Evolutionary conservation across 73 alveolate genomes (phyloP).

Genomic region (Paramecium primaurelia): DNA sequence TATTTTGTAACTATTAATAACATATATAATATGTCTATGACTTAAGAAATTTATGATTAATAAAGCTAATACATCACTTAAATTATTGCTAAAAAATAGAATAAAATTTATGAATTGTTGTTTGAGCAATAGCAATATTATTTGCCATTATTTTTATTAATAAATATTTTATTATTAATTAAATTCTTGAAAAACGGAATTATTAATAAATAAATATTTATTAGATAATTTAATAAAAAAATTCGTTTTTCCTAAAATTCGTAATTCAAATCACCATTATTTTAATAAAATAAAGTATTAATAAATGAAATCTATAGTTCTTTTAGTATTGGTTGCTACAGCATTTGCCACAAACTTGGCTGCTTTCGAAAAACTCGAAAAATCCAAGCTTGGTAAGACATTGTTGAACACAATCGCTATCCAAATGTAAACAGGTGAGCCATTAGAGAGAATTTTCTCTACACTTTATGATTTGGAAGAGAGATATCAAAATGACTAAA

Average conservation of each 20-base stretch:
- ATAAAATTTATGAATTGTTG: too few relatives aligned
- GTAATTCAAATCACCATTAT: neutral
- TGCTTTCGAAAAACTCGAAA: neutral
- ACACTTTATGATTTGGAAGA: constrained; percentile 48
- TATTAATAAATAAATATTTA: neutral
- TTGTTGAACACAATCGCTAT: constrained; percentile 43
- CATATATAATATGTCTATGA: too few relatives aligned
- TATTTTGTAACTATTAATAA: neutral
- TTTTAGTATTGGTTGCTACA: constrained; percentile 4
- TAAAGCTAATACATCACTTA: too few relatives aligned
- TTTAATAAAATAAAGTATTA: neutral
- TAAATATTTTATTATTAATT: neutral
- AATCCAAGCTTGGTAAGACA: neutral
- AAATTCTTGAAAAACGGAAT: neutral
- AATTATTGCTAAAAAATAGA: too few relatives aligned
- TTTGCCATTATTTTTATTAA: neutral
- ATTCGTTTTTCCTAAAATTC: neutral
- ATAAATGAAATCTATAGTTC: constrained; percentile 10
- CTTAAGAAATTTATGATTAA: too few relatives aligned
- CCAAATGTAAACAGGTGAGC: constrained; percentile 47
- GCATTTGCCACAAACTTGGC: constrained; percentile 23
- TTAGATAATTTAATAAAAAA: neutral
- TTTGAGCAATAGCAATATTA: too few relatives aligned
- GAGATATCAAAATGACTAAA: constrained; percentile 33
- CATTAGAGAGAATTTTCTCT: constrained; percentile 30